These are phyloP conservation scores for Acarospora socialis DNA, from an alignment of 2,329 filamentous ascomycete genomes.

Conservation along the genomic window DNA sequence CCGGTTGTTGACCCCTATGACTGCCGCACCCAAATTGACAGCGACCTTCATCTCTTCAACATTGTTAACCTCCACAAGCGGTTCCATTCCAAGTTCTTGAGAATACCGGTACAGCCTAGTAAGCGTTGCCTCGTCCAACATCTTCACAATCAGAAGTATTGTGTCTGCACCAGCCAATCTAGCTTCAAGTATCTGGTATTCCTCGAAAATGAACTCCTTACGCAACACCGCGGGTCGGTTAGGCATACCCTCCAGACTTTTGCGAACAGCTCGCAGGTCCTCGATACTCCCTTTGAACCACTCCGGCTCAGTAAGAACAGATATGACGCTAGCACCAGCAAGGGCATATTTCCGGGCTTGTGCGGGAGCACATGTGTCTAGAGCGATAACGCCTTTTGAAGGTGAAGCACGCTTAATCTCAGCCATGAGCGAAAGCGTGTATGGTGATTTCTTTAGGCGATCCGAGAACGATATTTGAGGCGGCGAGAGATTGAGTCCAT, in stretches of 20 bases:
- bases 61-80: slow-evolving; percentile 90
- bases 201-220: slow-evolving; percentile 96
- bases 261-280: slow-evolving; percentile 72
- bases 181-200: slow-evolving; percentile 95
- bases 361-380: slow-evolving; percentile 72
- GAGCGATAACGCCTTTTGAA: slow-evolving; percentile 86
- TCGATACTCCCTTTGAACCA: slow-evolving; percentile 99
- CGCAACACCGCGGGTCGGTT: slow-evolving; percentile 83
- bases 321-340: slow-evolving; percentile 91
- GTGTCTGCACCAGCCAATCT: slow-evolving; percentile 87
- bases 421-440: slow-evolving; percentile 84
- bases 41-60: slow-evolving; percentile 84
- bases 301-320: slow-evolving; percentile 93
- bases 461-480: slow-evolving; percentile 68
- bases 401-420: slow-evolving; percentile 96
- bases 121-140: slow-evolving; percentile 66
- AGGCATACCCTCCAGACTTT: slow-evolving; percentile 78
- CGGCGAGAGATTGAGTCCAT: slow-evolving; percentile 70
- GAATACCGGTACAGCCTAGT: slow-evolving; percentile 78
- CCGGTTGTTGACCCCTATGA: slow-evolving; percentile 94
- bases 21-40: slow-evolving; percentile 71
- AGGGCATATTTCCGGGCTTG: slow-evolving; percentile 87
- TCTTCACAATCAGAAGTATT: slow-evolving; percentile 92
- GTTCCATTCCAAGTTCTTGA: slow-evolving; percentile 85
- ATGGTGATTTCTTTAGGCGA: slow-evolving; percentile 66